Evolutionary conservation across 1,284 basidiomycete species (phyloP), one percentile per base, ranked within the genome.

Genomic region (Amylostereum areolatum): DNA sequence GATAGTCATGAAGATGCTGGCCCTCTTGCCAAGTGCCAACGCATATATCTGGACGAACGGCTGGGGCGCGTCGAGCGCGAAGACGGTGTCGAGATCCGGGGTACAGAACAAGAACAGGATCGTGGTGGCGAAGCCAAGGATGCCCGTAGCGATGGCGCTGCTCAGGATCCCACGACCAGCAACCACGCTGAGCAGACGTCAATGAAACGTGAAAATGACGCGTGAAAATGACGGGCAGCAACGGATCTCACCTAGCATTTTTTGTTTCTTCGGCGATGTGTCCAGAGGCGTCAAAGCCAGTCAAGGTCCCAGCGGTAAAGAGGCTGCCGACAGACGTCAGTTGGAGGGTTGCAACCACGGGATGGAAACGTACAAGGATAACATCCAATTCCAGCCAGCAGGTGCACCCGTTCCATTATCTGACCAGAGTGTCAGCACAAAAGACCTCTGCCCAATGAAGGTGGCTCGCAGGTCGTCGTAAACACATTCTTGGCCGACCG

Each of bases 201-300:
- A 42, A 49, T 45, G 10, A 35, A 25, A 52, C 46, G 31, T 11
- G 45, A 8, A 42, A 12, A 39, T 25, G 37, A 12, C 25, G 25
- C 29, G 32, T 36, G 42, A 50, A 45, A 8, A 34, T 24, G 51
- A 46, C 11, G 45, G 10, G 42, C 12, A 35, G 25, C 37, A 9
- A 24, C 25, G 31, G 31, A 37, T 10, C 59, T 45, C 60, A 83
- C 85, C 81, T 83, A 6, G 91, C 90, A 61, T 92, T 85, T 65
- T 89, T 89, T 0, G 91, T 92, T 67, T 93, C 91, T 66, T 93
- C 91, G 2, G 89, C 89, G 52, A 93, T 85, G 55, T 93, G 91
- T 0, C 91, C 91, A 12, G 89, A 85, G 0, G 90, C 90, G 64
- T 92, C 91, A 58, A 92, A 93, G 2, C 91, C 91, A 10, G 86